phyloP scores from a whole-genome alignment of 2,329 filamentous ascomycete genomes.

The Calonectria hawksworthii region DNA sequence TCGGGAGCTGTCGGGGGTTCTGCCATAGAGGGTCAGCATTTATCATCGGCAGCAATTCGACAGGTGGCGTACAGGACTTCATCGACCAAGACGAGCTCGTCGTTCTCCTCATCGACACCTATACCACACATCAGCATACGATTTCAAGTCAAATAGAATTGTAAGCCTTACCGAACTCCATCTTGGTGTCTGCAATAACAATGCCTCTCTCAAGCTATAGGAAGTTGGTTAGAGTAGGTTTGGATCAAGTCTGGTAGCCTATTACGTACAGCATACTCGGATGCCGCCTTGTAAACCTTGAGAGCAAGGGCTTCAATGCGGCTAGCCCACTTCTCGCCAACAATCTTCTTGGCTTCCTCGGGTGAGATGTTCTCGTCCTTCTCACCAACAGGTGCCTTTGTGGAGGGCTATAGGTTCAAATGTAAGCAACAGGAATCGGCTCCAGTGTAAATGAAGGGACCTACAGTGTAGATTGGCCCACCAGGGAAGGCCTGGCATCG shows the following conservation, averaged over 20 bases:
- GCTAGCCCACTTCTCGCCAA: constrained; percentile 48
- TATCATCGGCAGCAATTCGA: background rate
- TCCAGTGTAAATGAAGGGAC: constrained; percentile 56
- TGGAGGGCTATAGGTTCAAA: constrained; percentile 80
- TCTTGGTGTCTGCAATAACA: constrained; percentile 44
- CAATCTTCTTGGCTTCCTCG: constrained; percentile 66
- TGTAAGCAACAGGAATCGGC: background rate
- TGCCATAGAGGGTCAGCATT: background rate
- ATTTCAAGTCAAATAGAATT: background rate
- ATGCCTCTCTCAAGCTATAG: constrained; percentile 36
- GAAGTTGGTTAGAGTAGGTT: background rate
- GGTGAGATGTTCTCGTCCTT: constrained; percentile 90
- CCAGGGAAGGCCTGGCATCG: constrained; percentile 78
- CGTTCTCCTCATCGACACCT: constrained; percentile 44
- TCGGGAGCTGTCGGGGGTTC: constrained; percentile 73
- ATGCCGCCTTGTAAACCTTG: constrained; percentile 44
- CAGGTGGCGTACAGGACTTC: constrained; percentile 33
- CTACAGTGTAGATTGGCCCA: constrained; percentile 72
- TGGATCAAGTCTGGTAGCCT: background rate
- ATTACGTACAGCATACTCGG: constrained; percentile 37
- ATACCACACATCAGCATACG: background rate
- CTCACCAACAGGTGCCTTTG: constrained; percentile 84
- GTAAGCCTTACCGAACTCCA: constrained; percentile 39
- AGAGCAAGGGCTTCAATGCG: constrained; percentile 46
- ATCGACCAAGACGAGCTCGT: constrained; percentile 46